Base-by-base conservation (phyloP, 106 monocot species). In the Gastrodia elata region DNA sequence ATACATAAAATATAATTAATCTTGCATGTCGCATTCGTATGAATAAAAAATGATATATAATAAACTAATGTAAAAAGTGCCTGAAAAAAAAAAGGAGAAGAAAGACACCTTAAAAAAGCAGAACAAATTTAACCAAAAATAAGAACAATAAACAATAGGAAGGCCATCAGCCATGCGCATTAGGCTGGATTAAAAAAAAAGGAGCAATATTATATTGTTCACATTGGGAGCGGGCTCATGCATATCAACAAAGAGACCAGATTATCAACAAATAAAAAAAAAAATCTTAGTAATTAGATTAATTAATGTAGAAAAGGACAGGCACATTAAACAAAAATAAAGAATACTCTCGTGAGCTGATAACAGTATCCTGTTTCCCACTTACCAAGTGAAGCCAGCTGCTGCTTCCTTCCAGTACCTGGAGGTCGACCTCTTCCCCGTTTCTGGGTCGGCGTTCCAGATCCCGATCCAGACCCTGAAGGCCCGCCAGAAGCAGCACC, bases 391-490 rank as follows among this genome's bases (percentile, higher is more conserved):
- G 79, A 75, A 48, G 89, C 89, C 56, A 89, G 70, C 52, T 81
- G 85, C 73, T 89, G 89, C 78, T 85, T 89, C 69, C 78, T 86
- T 69, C 89, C 89, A 1, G 89, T 75, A 11, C 89, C 89, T 5
- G 89, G 89, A 6, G 89, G 89, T 46, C 89, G 68, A 40, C 92
- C 92, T 80, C 92, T 84, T 69, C 69, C 69, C 35, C 92, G 77
- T 61, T 89, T 93, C 68, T 75, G 83, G 30, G 71, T 59, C 1
- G 36, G 68, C 8, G 74, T 71, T 30, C 68, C 86, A 5, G 83
- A 70, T 11, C 74, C 80, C 5, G 77, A 73, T 28, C 70, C 74
- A 2, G 77, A 73, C 35, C 70, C 74, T 7, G 79, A 78, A 64
- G 69, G 73, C 38, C 39, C 61, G 22, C 26, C 80, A 4, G 81